Evolutionary conservation across 2,329 filamentous ascomycete species (phyloP), one percentile per base, ranked within the genome.

Genomic region (Cladosporium oxysporum): DNA sequence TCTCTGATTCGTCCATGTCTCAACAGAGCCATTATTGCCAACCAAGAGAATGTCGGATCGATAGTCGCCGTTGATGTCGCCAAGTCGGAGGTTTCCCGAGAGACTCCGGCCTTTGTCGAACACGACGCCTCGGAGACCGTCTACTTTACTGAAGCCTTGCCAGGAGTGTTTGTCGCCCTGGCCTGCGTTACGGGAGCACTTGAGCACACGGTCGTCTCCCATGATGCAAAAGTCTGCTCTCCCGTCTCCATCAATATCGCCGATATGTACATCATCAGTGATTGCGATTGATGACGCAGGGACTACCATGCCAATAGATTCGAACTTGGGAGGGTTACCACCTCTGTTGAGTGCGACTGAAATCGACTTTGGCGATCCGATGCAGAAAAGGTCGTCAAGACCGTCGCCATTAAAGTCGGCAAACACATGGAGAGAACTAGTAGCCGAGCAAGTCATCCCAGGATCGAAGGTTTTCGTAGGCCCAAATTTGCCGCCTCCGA

Each of bases 21-120:
- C 2, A 8, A 50, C 47, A 5, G 23, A 23, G n/a, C 47, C 47
- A 26, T 50, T 50, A n/a, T 10, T 26, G 10, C 47, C 47, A 21
- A 50, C 47, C 11, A 50, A 10, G n/a, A 50, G 47, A 11, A 50
- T 14, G 14, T 50, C 47, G n/a, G 47, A 50, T 21, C 47, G 47
- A 11, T 50, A 50, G 47, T 50, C 47, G n/a, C 47, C 47, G n/a
- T 50, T 50, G 47, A 50, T 50, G 23, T 50, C 47, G 47, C n/a
- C n/a, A n/a, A n/a, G n/a, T n/a, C n/a, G n/a, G n/a, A n/a, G n/a
- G n/a, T n/a, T n/a, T n/a, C n/a, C n/a, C n/a, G n/a, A n/a, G n/a
- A n/a, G n/a, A n/a, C n/a, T n/a, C n/a, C n/a, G n/a, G n/a, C n/a
- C n/a, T n/a, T n/a, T n/a, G n/a, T n/a, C n/a, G n/a, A n/a, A n/a